Base-by-base conservation (phyloP, 352 stramenopile genomes). In the Phytopythium helicoides region DNA sequence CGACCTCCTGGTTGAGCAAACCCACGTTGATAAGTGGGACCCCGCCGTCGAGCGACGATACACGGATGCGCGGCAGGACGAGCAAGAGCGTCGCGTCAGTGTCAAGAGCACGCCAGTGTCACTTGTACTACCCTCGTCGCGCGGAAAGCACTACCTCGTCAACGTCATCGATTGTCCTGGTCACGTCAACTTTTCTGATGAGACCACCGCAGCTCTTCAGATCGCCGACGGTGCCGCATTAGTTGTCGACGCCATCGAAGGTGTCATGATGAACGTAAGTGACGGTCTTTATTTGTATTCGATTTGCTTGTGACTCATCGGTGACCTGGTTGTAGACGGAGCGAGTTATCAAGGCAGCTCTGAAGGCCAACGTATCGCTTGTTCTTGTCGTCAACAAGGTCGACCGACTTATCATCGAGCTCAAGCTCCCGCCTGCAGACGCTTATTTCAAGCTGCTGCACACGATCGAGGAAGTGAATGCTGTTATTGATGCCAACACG, bases 361-460 rank as follows among this genome's bases (percentile, higher is more conserved):
- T 99, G 39, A 61, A 76, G 15, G 86, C 97, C 33, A 87, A 94
- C 25, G 62, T 99, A 19, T 68, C 87, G 15, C 66, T 99, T 2
- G 71, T 90, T 11, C 74, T 99, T 18, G 81, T 94, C 28, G 62
- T 99, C 36, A 99, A 98, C 71, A 99, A 99, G 71, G 84, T 99
- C 37, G 97, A 99, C 72, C 94, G 97, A 0, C 71, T 99, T 15
- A 98, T 99, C 61, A 87, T 99, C 22, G 98, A 99, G 66, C 81
- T 99, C 36, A 99, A 99, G 70, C 64, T 99, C 10, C 96, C 97
- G 6, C 97, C 97, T 0, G 74, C 81, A 7, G 98, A 99, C 72
- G 93, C 96, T 37, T 99, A 99, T 74, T 98, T 96, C 65, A 99
- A 99, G 72, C 65, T 99, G 28, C 64, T 95, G 28, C 82, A 99